phyloP scores from a whole-genome alignment of 2,329 filamentous ascomycete species.

The Aspergillus viridinutans region DNA sequence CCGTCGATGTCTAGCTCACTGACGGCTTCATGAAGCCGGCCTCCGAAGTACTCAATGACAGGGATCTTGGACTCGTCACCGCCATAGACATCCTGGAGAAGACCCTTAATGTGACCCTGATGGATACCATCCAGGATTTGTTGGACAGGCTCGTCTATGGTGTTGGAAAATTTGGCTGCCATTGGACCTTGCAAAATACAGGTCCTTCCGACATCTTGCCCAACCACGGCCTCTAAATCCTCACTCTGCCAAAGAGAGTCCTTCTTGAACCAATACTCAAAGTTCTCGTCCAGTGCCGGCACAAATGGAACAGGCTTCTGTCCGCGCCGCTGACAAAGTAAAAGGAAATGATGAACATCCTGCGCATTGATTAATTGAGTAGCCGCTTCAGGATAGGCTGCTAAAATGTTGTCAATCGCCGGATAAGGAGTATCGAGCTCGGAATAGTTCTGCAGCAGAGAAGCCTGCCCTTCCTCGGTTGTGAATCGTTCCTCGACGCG shows the following conservation, averaged over 20 bases:
- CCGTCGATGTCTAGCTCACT: conserved; percentile 78
- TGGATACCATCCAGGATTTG: conserved; percentile 92
- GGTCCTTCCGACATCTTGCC: conserved; percentile 90
- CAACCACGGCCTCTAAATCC: conserved; percentile 91
- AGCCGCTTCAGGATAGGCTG: conserved; percentile 79
- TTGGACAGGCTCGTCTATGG: conserved; percentile 89
- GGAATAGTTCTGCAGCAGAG: conserved; percentile 81
- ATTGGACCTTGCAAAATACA: conserved; percentile 96
- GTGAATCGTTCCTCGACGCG: conserved; percentile 97
- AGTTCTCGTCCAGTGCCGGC: conserved; percentile 90
- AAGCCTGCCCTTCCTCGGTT: conserved; percentile 63
- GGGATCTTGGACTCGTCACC: conserved; percentile 72
- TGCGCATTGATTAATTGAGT: conserved; percentile 95
- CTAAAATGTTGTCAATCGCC: conserved; percentile 72
- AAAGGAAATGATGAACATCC: conserved; percentile 93
- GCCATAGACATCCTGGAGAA: conserved; percentile 76
- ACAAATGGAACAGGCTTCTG: conserved; percentile 98
- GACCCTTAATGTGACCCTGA: conserved; percentile 73
- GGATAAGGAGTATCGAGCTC: conserved; percentile 80
- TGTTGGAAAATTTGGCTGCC: conserved; percentile 82
- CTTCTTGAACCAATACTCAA: conserved; percentile 99
- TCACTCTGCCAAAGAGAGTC: conserved; percentile 99
- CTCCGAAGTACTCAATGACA: conserved; percentile 90
- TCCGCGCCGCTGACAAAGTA: conserved; percentile 82
- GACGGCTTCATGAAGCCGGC: conserved; percentile 67